A percentile compares a stretch with the other conserved stretches of the same genome.
phyloP scores from a whole-genome alignment of 192 early-diverging fungal species.

The Entomortierella beljakovae region DNA sequence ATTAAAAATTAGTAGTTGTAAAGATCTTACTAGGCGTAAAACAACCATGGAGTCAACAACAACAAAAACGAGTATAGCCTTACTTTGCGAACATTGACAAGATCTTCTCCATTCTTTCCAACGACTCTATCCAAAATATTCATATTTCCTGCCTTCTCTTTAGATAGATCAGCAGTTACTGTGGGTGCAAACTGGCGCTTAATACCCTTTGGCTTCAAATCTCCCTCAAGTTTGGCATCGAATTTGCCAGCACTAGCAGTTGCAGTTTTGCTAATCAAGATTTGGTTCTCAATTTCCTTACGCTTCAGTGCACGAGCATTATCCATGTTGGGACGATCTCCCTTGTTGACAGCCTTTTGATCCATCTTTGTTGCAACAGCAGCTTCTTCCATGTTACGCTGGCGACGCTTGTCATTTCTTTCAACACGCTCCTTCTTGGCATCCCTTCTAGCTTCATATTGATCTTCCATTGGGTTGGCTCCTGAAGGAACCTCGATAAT shows the following conservation, averaged over 20 bases:
- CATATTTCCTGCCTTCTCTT: slow-evolving; percentile 78
- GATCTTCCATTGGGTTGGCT: slow-evolving; percentile 88
- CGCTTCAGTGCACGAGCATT: slow-evolving; percentile 76
- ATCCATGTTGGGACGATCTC: slow-evolving; percentile 50
- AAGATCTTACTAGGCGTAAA: background rate
- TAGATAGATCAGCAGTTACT: slow-evolving; percentile 61
- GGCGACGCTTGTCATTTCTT: slow-evolving; percentile 89
- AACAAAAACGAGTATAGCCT: background rate
- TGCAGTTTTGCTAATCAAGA: slow-evolving; percentile 81
- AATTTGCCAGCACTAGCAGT: slow-evolving; percentile 96
- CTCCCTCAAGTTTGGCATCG: slow-evolving; percentile 83
- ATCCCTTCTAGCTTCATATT: slow-evolving; percentile 78
- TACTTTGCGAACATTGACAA: slow-evolving; percentile 68
- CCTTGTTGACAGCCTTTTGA: slow-evolving; percentile 62
- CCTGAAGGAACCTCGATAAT: slow-evolving; percentile 90
- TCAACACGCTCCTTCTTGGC: slow-evolving; percentile 91
- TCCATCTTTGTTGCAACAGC: slow-evolving; percentile 64
- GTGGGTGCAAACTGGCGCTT: slow-evolving; percentile 76
- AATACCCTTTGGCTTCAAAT: slow-evolving; percentile 86
- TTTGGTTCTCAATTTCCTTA: slow-evolving; percentile 74
- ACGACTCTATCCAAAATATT: slow-evolving; percentile 77
- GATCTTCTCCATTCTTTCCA: slow-evolving; percentile 61
- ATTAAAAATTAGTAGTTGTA: background rate
- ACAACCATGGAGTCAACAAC: background rate
- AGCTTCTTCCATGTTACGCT: slow-evolving; percentile 88